Percentiles rank a stretch among this genome's conserved stretches.
phyloP scores from a whole-genome alignment of 352 stramenopile species.

The Phytopythium sindhum region DNA sequence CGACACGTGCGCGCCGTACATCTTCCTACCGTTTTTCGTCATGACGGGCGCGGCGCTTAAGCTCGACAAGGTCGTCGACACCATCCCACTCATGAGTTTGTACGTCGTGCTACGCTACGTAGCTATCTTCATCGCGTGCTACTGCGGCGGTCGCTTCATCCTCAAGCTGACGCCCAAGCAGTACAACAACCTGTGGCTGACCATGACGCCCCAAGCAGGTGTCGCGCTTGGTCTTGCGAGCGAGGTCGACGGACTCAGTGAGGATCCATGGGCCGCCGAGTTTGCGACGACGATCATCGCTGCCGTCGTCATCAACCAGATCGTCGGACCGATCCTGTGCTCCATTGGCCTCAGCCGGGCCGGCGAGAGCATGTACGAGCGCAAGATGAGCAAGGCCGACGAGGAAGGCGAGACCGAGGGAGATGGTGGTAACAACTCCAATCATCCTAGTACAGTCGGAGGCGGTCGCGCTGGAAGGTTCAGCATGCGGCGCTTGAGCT shows the following conservation, averaged over 20 bases:
- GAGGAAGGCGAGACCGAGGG: constrained; percentile 10
- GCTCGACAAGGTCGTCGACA: constrained; percentile 54
- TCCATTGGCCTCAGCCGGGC: constrained; percentile 46
- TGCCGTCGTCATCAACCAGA: constrained; percentile 70
- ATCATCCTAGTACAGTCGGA: constrained; percentile 3
- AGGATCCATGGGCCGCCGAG: constrained; percentile 47
- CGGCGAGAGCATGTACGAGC: constrained; percentile 43
- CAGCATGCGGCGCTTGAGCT: constrained; percentile 12
- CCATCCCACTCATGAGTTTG: constrained; percentile 61
- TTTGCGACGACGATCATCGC: constrained; percentile 65
- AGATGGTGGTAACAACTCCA: constrained; percentile 4
- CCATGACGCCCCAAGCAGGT: constrained; percentile 69
- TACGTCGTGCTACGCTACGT: constrained; percentile 58
- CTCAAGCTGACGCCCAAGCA: constrained; percentile 51
- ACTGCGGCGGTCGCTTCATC: constrained; percentile 54
- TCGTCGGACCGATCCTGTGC: constrained; percentile 64
- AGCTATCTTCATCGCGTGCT: constrained; percentile 60
- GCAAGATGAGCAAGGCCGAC: constrained; percentile 10
- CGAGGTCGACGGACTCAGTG: constrained; percentile 49
- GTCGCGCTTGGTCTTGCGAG: constrained; percentile 59
- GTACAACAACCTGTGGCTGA: constrained; percentile 78
- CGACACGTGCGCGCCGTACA: constrained; percentile 60
- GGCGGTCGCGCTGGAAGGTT: background rate
- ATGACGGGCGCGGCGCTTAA: constrained; percentile 73
- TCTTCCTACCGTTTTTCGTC: constrained; percentile 77